Percentiles rank a stretch among this genome's conserved stretches.
phyloP scores from a whole-genome alignment of 2,329 filamentous ascomycete genomes.

The Colletotrichum sp. region DNA sequence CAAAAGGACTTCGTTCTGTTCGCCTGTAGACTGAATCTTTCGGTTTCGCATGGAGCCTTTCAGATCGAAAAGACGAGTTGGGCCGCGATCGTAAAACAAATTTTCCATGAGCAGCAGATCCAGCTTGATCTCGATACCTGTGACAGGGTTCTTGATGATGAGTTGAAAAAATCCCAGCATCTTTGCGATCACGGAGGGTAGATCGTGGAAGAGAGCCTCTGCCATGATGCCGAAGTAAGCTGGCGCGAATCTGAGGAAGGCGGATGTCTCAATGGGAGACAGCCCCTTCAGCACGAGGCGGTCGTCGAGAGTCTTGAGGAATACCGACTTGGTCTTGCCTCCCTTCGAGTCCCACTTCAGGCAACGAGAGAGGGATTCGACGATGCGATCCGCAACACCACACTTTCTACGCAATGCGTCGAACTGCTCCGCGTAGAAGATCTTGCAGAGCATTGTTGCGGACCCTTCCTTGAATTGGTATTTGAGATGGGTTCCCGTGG shows the following conservation, averaged over 20 bases:
- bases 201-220: conserved; percentile 90
- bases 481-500: conserved; percentile 90
- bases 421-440: conserved; percentile 98
- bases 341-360: conserved; percentile 98
- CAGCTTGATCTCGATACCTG: conserved; percentile 91
- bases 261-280: conserved; percentile 88
- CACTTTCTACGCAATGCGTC: conserved; percentile 93
- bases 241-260: conserved; percentile 93
- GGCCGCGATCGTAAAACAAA: conserved; percentile 91
- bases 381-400: conserved; percentile 89
- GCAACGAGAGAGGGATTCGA: conserved; percentile 93
- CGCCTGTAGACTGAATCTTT: conserved; percentile 93
- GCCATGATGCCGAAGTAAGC: conserved; percentile 98
- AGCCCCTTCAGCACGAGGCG: conserved; percentile 91
- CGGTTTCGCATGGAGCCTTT: conserved; percentile 99
- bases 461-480: conserved; percentile 94
- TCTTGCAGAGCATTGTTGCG: conserved; percentile 97
- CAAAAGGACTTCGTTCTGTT: conserved; percentile 93
- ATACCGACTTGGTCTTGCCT: conserved; percentile 96
- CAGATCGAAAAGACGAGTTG: conserved; percentile 90
- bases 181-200: conserved; percentile 97
- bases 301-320: conserved; percentile 95
- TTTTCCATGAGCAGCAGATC: conserved; percentile 98
- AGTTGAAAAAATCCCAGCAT: conserved; percentile 99
- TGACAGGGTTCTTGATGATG: conserved; percentile 92